Base-by-base conservation (phyloP, 768 basidiomycete species). In the Strobilomyces confusus region DNA sequence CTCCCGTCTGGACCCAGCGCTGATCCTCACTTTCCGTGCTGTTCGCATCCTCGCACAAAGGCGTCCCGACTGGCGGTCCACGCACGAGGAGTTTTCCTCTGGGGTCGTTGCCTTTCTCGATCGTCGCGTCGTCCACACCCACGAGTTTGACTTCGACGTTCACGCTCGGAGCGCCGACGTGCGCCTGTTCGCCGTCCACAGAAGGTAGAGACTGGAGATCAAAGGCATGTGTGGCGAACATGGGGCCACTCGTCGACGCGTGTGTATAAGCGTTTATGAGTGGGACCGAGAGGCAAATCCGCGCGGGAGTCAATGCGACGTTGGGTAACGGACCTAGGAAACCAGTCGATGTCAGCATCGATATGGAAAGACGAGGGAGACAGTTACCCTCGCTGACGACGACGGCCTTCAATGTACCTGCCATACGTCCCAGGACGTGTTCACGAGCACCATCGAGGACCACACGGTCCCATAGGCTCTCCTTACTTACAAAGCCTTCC, bases 91-190 rank as follows among this genome's bases (percentile, higher is more conserved):
- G 69, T 23, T 66, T 63, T 1, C 90, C 91, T 8, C 64, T 69
- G 2, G 89, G 89, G 60, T 92, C 86, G 3, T 58, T 77, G 3
- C 87, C 89, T 3, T 61, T 69, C 64, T 90, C 90, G 9, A 91
- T 74, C 11, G 69, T 67, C 1, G 73, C 75, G 49, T 95, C 90
- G 40, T 85, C 74, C 11, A 90, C 80, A 0, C 78, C 84, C 0
- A 78, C 64, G n/a, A 98, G 75, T 65, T 92, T 87, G 6, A 80
- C 83, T 68, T 97, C 95, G 0, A 93, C 75, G 62, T 95, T 95
- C 49, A 85, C 76, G n/a, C 83, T 80, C 3, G 95, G 94, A 4
- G 92, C 85, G 5, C 93, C 94, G 13, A 81, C 80, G 54, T 81
- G 80, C 14, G 77, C 73, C 9, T 67, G 54, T 34, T 72, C 69